Evolutionary conservation across 1,284 basidiomycete genomes (phyloP).

Genomic region (Cerioporus squamosus): DNA sequence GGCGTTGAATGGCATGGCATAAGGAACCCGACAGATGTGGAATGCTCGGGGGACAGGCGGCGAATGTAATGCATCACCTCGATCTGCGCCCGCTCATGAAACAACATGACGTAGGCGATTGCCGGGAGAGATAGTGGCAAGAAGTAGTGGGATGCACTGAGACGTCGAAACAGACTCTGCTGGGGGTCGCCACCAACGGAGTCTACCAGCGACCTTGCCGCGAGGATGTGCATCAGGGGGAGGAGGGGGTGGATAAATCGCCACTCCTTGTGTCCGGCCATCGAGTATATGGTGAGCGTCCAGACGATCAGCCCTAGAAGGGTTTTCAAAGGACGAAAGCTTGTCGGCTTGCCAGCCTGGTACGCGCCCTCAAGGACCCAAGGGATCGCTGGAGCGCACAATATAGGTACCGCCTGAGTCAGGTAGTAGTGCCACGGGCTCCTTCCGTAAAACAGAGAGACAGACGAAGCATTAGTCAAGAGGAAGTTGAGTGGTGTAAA

Average conservation of each 20-base stretch:
- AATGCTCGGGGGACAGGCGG: conserved; percentile 49
- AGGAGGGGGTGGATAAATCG: conserved; percentile 93
- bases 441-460: conserved; percentile 95
- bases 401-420: conserved; percentile 83
- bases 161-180: conserved; percentile 20
- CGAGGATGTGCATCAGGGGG: conserved; percentile 84
- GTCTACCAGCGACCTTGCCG: conserved; percentile 72
- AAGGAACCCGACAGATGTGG: conserved; percentile 76
- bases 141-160: conserved; percentile 40
- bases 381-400: conserved; percentile 75
- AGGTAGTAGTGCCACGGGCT: conserved; percentile 91
- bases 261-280: conserved; percentile 94
- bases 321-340: conserved; percentile 37
- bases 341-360: conserved; percentile 32
- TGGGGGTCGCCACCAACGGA: conserved; percentile 30
- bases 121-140: conserved; percentile 61
- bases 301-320: conserved; percentile 63
- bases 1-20: conserved; percentile 99
- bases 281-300: conserved; percentile 77
- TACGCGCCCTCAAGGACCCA: conserved; percentile 70
- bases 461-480: conserved; percentile 75
- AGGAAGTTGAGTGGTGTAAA: conserved; percentile 87
- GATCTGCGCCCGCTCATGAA: conserved; percentile 83
- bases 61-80: conserved; percentile 70
- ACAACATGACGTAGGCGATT: conserved; percentile 68